Percentiles rank a stretch among this genome's conserved stretches.
Conservation (phyloP, 2,329 filamentous ascomycete genomes). For the Stachybotrys chlorohalonatus region DNA sequence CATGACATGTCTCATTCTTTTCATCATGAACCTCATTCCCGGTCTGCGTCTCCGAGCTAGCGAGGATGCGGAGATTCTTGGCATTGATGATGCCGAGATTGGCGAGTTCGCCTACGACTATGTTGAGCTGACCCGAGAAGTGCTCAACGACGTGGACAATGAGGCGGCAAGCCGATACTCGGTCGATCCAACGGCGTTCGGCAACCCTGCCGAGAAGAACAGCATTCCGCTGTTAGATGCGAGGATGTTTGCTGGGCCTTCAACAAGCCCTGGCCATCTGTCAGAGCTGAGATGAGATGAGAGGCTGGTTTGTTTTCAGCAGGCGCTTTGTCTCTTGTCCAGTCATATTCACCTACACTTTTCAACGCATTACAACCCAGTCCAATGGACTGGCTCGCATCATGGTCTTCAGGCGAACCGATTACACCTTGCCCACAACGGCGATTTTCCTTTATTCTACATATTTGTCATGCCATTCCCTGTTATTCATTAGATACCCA, state of each 20-base stretch:
- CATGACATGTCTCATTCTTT: constrained; percentile 69
- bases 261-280: constrained; percentile 8
- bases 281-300: not conserved
- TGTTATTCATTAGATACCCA: not conserved
- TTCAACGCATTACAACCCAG: too few relatives aligned
- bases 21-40: constrained; percentile 70
- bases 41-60: constrained; percentile 64
- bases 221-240: constrained; percentile 38
- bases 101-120: constrained; percentile 96
- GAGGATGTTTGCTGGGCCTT: constrained; percentile 24
- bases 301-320: not conserved
- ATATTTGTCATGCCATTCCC: not conserved
- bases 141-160: constrained; percentile 36
- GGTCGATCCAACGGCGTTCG: constrained; percentile 25
- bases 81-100: constrained; percentile 84
- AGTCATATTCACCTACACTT: not conserved
- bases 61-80: constrained; percentile 72
- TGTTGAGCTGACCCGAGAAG: constrained; percentile 65
- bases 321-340: not conserved
- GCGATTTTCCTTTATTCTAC: not conserved
- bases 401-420: too few relatives aligned
- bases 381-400: too few relatives aligned
- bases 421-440: too few relatives aligned
- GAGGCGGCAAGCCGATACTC: constrained; percentile 35
- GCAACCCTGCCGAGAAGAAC: constrained; percentile 37